These are phyloP conservation scores for Spathaspora passalidarum DNA, from an alignment of 805 yeast genomes.

Conservation along the genomic window DNA sequence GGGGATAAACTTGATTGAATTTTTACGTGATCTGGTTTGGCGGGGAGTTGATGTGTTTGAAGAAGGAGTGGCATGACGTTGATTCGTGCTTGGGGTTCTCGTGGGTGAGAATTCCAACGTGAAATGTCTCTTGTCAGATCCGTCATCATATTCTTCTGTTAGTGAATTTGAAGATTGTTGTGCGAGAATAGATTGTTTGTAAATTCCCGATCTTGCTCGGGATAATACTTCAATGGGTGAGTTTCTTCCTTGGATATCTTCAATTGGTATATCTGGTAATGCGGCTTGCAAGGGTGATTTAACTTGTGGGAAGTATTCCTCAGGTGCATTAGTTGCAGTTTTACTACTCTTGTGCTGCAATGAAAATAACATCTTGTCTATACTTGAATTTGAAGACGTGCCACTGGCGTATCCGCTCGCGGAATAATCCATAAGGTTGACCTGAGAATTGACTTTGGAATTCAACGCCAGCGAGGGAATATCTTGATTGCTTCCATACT, in stretches of 20 bases:
- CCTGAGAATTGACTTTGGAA: conserved; percentile 39
- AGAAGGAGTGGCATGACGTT: background rate
- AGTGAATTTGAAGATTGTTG: background rate
- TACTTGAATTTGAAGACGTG: conserved; percentile 9
- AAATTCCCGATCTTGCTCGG: conserved; percentile 22
- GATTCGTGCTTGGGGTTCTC: background rate
- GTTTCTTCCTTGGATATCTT: conserved; percentile 11
- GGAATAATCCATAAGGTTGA: conserved; percentile 12
- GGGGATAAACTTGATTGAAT: conserved; percentile 31
- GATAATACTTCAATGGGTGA: conserved; percentile 11
- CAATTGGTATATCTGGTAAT: conserved; percentile 2
- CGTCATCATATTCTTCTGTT: background rate
- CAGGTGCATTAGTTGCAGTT: background rate
- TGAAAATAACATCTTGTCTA: background rate
- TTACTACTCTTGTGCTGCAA: background rate
- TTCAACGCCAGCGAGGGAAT: conserved; percentile 37
- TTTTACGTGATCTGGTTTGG: conserved; percentile 17
- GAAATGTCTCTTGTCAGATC: background rate
- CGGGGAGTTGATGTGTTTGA: background rate
- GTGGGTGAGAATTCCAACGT: background rate
- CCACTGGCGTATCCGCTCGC: conserved; percentile 10
- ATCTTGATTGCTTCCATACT: conserved; percentile 35
- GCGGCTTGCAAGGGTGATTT: conserved; percentile 11
- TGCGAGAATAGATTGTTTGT: background rate
- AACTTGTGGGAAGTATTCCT: conserved; percentile 22